Evolutionary conservation across 768 basidiomycete species (phyloP).

Genomic region (Phanerochaete sordida): DNA sequence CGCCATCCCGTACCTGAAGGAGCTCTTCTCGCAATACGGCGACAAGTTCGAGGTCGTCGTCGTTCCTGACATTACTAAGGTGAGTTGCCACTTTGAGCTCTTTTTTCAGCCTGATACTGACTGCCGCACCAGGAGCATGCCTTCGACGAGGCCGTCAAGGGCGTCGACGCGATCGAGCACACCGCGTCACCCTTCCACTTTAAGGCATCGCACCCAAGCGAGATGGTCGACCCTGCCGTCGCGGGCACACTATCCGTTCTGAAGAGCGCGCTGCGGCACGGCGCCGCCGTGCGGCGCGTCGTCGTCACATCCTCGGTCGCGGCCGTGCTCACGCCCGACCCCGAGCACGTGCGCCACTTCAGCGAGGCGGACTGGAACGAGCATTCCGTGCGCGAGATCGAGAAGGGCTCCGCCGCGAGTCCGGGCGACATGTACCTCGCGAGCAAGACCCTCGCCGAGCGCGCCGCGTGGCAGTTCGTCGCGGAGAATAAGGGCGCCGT

Average conservation of each 20-base stretch:
- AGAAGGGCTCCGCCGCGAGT: conserved; percentile 43
- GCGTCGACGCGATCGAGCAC: conserved; percentile 36
- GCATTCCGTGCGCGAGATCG: conserved; percentile 37
- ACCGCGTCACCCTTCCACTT: background rate
- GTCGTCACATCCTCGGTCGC: conserved; percentile 59
- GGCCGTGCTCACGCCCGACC: conserved; percentile 27
- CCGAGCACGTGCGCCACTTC: background rate
- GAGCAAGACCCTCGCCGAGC: conserved; percentile 57
- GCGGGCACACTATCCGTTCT: conserved; percentile 64
- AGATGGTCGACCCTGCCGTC: conserved; percentile 66
- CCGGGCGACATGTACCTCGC: conserved; percentile 45
- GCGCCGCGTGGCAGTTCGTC: conserved; percentile 47
- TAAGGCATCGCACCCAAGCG: conserved; percentile 22
- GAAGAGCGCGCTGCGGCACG: conserved; percentile 47
- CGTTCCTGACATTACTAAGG: conserved; percentile 65
- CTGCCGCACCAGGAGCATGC: background rate
- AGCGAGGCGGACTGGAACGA: conserved; percentile 62
- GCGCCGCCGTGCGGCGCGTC: conserved; percentile 45
- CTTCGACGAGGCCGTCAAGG: conserved; percentile 37
- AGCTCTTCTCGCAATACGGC: conserved; percentile 50
- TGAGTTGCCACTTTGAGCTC: conserved; percentile 17
- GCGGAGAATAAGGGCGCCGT: conserved; percentile 38
- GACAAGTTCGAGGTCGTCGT: conserved; percentile 61
- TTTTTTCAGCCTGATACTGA: background rate
- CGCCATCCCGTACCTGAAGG: conserved; percentile 57